Percentiles rank a stretch among this genome's conserved stretches.
phyloP scores from a whole-genome alignment of 2,329 filamentous ascomycete genomes.

The Sphaerulina musiva region DNA sequence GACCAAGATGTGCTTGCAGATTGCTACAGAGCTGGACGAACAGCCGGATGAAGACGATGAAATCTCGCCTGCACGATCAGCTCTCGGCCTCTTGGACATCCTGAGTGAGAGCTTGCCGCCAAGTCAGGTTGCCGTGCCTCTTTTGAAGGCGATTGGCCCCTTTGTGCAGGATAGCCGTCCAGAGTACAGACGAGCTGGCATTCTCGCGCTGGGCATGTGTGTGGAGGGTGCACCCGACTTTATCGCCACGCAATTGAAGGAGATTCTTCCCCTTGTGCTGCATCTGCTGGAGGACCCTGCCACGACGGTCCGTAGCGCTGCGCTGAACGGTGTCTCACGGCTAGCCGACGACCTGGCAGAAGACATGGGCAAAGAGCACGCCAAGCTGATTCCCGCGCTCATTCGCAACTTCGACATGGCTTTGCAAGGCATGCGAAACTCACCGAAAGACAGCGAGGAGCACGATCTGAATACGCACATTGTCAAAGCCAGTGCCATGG shows the following conservation, averaged over 20 bases:
- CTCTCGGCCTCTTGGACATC: slow-evolving; percentile 80
- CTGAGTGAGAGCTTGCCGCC: slow-evolving; percentile 83
- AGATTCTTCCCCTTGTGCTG: slow-evolving; percentile 78
- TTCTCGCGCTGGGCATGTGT: slow-evolving; percentile 85
- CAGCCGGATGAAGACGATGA: slow-evolving; percentile 69
- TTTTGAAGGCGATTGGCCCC: slow-evolving; percentile 76
- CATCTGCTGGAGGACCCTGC: slow-evolving; percentile 79
- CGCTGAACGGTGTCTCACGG: slow-evolving; percentile 79
- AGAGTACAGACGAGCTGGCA: slow-evolving; percentile 79
- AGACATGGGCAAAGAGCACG: slow-evolving; percentile 79
- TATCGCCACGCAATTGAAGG: slow-evolving; percentile 82
- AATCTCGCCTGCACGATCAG: slow-evolving; percentile 74
- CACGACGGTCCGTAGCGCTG: slow-evolving; percentile 74
- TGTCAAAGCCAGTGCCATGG: slow-evolving; percentile 81
- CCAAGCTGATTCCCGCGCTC: slow-evolving; percentile 73
- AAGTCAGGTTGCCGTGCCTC: slow-evolving; percentile 85
- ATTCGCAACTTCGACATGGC: slow-evolving; percentile 85
- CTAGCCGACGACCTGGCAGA: slow-evolving; percentile 90
- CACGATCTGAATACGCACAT: slow-evolving; percentile 74
- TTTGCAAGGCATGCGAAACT: slow-evolving; percentile 55
- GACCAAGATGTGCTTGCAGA: slow-evolving; percentile 79
- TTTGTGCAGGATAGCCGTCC: slow-evolving; percentile 71
- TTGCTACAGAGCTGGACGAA: slow-evolving; percentile 80
- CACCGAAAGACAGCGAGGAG: slow-evolving; percentile 39
- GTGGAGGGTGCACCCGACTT: slow-evolving; percentile 97